A percentile compares a stretch with the other conserved stretches of the same genome.
Conservation (phyloP, 768 basidiomycete genomes). For the Galerina marginata region DNA sequence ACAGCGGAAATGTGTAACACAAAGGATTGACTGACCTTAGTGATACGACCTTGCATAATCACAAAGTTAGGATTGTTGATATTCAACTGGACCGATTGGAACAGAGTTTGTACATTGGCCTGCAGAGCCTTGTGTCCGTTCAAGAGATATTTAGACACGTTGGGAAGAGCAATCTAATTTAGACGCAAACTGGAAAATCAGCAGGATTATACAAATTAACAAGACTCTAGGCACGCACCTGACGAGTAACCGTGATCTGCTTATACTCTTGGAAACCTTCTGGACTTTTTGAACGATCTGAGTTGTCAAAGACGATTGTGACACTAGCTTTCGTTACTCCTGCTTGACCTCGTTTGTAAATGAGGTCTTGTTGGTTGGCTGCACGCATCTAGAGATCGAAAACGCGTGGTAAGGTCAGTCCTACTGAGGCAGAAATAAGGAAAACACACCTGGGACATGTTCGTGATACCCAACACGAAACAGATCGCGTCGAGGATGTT, state of each 20-base stretch:
- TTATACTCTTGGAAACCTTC: conserved; percentile 77
- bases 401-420: conserved; percentile 15
- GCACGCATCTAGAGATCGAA: conserved; percentile 76
- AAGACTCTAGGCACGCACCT: conserved; percentile 54
- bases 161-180: conserved; percentile 86
- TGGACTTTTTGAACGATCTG: conserved; percentile 84
- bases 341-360: conserved; percentile 98
- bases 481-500: conserved; percentile 99
- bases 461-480: conserved; percentile 97
- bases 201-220: not conserved
- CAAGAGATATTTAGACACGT: conserved; percentile 91
- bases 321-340: conserved; percentile 97
- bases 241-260: conserved; percentile 96
- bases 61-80: conserved; percentile 99
- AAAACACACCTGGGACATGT: conserved; percentile 79
- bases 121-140: conserved; percentile 95
- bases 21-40: conserved; percentile 64
- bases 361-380: conserved; percentile 94
- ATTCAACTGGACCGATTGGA: conserved; percentile 96
- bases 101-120: conserved; percentile 84
- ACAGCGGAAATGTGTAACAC: not conserved
- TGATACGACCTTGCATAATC: conserved; percentile 99
- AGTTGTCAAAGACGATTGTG: conserved; percentile 98
- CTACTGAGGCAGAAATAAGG: not conserved
- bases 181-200: not conserved